Percentiles rank a stretch among this genome's conserved stretches.
Conservation (phyloP, 176 grass and related monocot genomes). For the Otatea glauca region DNA sequence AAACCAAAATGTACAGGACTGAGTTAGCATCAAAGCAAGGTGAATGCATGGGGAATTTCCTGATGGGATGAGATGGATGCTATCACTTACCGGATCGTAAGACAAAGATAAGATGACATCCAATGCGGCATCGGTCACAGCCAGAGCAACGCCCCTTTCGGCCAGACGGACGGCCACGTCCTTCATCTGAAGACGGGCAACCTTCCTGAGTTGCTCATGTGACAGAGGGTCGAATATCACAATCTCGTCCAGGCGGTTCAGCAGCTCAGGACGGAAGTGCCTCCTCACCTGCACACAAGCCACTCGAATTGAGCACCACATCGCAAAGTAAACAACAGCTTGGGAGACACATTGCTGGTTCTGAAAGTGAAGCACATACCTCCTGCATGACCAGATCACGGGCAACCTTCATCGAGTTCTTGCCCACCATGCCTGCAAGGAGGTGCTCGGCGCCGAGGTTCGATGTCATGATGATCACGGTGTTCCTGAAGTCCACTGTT, state of each 20-base stretch:
- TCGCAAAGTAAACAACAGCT: neutral
- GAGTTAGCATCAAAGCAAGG: neutral
- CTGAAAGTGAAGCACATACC: conserved; percentile 35
- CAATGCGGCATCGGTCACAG: conserved; percentile 85
- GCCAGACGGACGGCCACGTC: conserved; percentile 86
- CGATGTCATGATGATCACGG: conserved; percentile 96
- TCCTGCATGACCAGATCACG: conserved; percentile 78
- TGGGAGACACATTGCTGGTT: neutral
- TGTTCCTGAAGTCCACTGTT: conserved; percentile 92
- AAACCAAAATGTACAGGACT: no score
- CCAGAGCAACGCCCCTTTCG: conserved; percentile 80
- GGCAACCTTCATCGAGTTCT: conserved; percentile 78
- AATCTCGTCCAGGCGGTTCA: conserved; percentile 91
- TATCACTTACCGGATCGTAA: conserved; percentile 73
- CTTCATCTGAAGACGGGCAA: conserved; percentile 92
- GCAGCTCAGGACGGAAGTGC: conserved; percentile 90
- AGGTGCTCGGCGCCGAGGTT: conserved; percentile 98
- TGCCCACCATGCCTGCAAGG: conserved; percentile 79
- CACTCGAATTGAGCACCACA: conserved; percentile 19
- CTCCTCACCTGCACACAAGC: conserved; percentile 67
- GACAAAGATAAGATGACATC: conserved; percentile 77
- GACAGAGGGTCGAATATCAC: conserved; percentile 88
- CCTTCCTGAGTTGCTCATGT: conserved; percentile 90
- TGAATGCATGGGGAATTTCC: no score
- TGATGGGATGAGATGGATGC: neutral